A percentile compares a stretch with the other conserved stretches of the same genome.
These are phyloP conservation scores for Colletotrichum sp. DNA, from an alignment of 2,329 filamentous ascomycete species.

Conservation along the genomic window DNA sequence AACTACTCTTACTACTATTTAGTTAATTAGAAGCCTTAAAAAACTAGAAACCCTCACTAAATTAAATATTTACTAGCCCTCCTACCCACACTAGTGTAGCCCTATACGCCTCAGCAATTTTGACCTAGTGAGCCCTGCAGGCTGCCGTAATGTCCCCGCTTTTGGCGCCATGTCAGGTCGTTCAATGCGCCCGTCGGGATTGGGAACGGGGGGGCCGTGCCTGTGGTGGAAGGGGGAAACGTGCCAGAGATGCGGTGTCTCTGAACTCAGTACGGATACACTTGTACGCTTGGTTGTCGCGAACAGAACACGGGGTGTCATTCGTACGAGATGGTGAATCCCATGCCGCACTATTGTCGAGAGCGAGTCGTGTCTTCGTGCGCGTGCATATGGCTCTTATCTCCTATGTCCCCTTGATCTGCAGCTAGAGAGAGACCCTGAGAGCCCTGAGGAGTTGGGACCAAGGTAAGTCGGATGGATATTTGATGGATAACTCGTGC, in stretches of 20 bases:
- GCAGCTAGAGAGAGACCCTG: background rate
- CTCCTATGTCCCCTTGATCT: background rate
- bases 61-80: too few species aligned
- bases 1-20: too few species aligned
- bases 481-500: background rate
- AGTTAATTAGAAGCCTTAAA: too few species aligned
- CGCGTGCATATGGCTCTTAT: background rate
- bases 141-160: background rate
- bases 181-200: background rate
- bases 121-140: too few species aligned
- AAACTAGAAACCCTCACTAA: too few species aligned
- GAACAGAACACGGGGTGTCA: background rate
- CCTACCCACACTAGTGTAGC: too few species aligned
- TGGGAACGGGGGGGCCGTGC: constrained; percentile 13
- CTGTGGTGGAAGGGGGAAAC: background rate
- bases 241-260: background rate
- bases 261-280: background rate
- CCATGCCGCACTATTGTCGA: background rate
- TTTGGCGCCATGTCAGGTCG: background rate
- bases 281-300: background rate
- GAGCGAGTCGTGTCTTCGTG: background rate
- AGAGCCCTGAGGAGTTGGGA: background rate
- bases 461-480: background rate
- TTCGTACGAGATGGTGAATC: background rate
- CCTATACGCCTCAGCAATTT: too few species aligned